These are phyloP conservation scores for Fomitopsis serialis DNA, from an alignment of 768 basidiomycete species.

Conservation along the genomic window DNA sequence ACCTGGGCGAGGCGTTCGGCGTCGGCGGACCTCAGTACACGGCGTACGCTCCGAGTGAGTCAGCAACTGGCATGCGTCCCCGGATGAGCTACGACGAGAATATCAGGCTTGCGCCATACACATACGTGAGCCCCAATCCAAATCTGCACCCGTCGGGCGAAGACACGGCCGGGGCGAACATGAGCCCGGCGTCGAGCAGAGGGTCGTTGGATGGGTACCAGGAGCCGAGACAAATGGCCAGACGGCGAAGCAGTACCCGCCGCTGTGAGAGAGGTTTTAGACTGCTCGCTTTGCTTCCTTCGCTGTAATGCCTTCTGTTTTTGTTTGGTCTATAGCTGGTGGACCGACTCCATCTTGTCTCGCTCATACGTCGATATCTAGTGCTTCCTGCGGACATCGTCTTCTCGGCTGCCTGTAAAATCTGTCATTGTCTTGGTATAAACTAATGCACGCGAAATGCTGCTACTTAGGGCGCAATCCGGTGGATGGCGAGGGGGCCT, in stretches of 20 bases:
- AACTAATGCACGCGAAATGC: too few relatives aligned
- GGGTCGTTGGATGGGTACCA: neutral
- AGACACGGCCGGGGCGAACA: neutral
- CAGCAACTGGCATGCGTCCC: conserved; percentile 1
- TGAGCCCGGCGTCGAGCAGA: neutral
- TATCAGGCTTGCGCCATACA: conserved; percentile 35
- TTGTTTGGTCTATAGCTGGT: too few relatives aligned
- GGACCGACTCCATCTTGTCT: too few relatives aligned
- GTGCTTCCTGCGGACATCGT: too few relatives aligned
- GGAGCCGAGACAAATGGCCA: neutral
- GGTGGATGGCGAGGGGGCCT: too few relatives aligned
- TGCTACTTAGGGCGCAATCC: too few relatives aligned
- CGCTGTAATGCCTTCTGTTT: too few relatives aligned
- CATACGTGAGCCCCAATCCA: conserved; percentile 9
- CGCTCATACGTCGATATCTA: too few relatives aligned
- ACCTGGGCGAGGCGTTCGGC: conserved; percentile 37
- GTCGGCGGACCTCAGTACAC: conserved; percentile 6
- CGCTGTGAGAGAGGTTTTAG: neutral
- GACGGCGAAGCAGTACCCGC: neutral
- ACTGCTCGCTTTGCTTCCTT: neutral
- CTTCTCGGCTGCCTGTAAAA: too few relatives aligned
- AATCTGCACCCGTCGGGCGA: neutral
- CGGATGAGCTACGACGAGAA: conserved; percentile 35
- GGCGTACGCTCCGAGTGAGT: conserved; percentile 1
- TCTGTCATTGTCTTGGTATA: too few relatives aligned